Evolutionary conservation across 331 rosid genomes (phyloP).

Genomic region (Phaseolus coccineus): DNA sequence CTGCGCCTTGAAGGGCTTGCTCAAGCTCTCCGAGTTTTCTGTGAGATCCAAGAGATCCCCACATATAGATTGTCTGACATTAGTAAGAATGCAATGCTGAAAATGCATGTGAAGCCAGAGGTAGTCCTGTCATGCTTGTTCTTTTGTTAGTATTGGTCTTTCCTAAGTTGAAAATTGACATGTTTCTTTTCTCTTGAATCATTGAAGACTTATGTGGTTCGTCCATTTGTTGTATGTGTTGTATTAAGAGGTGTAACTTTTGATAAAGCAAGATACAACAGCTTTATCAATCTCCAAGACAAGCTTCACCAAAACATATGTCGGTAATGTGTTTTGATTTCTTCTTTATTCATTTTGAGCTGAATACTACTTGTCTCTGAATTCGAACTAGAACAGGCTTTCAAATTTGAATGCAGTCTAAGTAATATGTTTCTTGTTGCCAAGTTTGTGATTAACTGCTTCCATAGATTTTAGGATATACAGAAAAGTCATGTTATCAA

Average conservation of each 20-base stretch:
- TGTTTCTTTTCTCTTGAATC: slow-evolving; percentile 21
- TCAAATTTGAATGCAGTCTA: background rate
- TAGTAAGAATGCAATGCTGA: slow-evolving; percentile 67
- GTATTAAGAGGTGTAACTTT: slow-evolving; percentile 82
- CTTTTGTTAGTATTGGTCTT: background rate
- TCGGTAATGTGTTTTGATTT: slow-evolving; percentile 61
- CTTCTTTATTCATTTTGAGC: slow-evolving; percentile 15
- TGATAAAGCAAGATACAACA: slow-evolving; percentile 74
- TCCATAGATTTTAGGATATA: slow-evolving; percentile 1
- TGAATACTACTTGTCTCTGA: slow-evolving; percentile 24
- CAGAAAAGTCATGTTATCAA: background rate
- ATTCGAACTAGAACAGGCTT: background rate
- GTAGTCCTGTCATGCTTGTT: slow-evolving; percentile 47
- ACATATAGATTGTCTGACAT: slow-evolving; percentile 64
- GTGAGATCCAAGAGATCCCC: slow-evolving; percentile 67
- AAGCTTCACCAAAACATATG: slow-evolving; percentile 98
- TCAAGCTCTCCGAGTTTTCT: slow-evolving; percentile 84
- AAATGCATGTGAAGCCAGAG: slow-evolving; percentile 93
- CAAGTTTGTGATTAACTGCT: background rate
- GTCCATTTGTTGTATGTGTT: slow-evolving; percentile 86
- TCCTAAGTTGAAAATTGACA: slow-evolving; percentile 33
- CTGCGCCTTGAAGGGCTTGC: slow-evolving; percentile 97
- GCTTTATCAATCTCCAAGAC: slow-evolving; percentile 98
- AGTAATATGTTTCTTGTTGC: background rate
- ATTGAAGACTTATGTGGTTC: slow-evolving; percentile 78